Evolutionary conservation across 2,329 filamentous ascomycete species (phyloP).

Genomic region (Aspergillus sp.): DNA sequence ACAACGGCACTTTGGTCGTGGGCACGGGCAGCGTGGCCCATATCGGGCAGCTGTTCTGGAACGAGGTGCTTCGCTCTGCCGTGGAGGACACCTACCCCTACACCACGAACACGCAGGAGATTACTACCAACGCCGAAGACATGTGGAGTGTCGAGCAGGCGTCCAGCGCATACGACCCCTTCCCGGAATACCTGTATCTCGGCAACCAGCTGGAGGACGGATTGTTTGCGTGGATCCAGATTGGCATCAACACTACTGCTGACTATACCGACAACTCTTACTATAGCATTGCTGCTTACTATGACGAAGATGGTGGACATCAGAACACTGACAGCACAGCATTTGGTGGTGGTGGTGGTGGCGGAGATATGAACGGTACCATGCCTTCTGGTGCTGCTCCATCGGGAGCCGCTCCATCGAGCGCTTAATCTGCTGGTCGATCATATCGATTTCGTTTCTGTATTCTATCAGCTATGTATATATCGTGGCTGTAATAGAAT

Average conservation of each 20-base stretch:
- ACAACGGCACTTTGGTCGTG: constrained; percentile 44
- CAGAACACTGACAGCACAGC: constrained; percentile 16
- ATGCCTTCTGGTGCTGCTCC: constrained; percentile 9
- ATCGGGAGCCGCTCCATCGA: background rate
- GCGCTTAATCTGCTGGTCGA: background rate
- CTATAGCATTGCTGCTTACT: constrained; percentile 23
- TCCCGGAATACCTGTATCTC: constrained; percentile 54
- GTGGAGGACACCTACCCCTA: constrained; percentile 44
- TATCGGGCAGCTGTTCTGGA: constrained; percentile 52
- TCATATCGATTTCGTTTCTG: too few relatives aligned
- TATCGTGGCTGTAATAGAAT: too few relatives aligned
- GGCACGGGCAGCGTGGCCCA: constrained; percentile 44
- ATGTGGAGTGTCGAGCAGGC: constrained; percentile 40
- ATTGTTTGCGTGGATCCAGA: constrained; percentile 49
- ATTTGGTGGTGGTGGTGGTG: constrained; percentile 12
- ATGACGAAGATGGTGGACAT: constrained; percentile 20
- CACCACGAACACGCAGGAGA: constrained; percentile 23
- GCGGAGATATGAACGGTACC: constrained; percentile 9
- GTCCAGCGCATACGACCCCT: constrained; percentile 48
- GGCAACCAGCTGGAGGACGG: constrained; percentile 49
- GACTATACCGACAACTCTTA: constrained; percentile 24
- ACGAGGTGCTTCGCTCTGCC: constrained; percentile 43
- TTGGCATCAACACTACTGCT: constrained; percentile 45
- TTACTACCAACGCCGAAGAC: constrained; percentile 46
- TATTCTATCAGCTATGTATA: too few relatives aligned